Percentiles rank a stretch among this genome's conserved stretches.
phyloP scores from a whole-genome alignment of 805 yeast genomes.

The Barnettozyma botsteinii region DNA sequence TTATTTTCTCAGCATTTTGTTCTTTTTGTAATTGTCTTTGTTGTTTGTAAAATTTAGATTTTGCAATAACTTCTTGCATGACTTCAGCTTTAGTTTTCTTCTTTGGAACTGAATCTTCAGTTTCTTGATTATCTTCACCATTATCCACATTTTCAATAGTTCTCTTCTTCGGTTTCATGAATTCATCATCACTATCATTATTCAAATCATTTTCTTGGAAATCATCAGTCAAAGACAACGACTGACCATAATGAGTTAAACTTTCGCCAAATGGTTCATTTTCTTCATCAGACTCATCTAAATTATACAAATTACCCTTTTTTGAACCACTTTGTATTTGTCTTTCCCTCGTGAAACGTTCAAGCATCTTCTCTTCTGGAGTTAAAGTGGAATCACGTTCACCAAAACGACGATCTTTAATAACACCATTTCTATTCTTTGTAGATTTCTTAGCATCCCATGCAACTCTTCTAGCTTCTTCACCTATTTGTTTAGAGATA shows the following conservation, averaged over 20 bases:
- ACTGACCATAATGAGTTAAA: constrained; percentile 76
- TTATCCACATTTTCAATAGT: constrained; percentile 18
- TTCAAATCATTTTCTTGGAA: constrained; percentile 44
- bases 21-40: constrained; percentile 67
- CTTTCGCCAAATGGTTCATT: constrained; percentile 31
- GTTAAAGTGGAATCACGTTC: constrained; percentile 66
- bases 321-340: constrained; percentile 42
- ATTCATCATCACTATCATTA: constrained; percentile 34
- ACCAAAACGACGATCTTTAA: constrained; percentile 88
- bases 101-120: constrained; percentile 43
- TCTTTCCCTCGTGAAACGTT: constrained; percentile 85
- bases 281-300: constrained; percentile 59
- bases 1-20: constrained; percentile 52
- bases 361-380: constrained; percentile 93
- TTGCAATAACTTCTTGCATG: constrained; percentile 80
- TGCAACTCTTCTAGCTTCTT: constrained; percentile 53
- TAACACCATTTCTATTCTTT: constrained; percentile 70
- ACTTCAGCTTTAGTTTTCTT: constrained; percentile 80
- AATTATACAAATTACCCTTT: constrained; percentile 58
- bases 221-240: constrained; percentile 54
- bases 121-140: constrained; percentile 33
- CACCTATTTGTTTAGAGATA: constrained; percentile 61
- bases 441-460: constrained; percentile 59
- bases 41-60: constrained; percentile 70
- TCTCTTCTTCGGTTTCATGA: constrained; percentile 31